Percentiles rank a stretch among this genome's conserved stretches.
Conservation (phyloP, 805 yeast species). For the Candida argentea region DNA sequence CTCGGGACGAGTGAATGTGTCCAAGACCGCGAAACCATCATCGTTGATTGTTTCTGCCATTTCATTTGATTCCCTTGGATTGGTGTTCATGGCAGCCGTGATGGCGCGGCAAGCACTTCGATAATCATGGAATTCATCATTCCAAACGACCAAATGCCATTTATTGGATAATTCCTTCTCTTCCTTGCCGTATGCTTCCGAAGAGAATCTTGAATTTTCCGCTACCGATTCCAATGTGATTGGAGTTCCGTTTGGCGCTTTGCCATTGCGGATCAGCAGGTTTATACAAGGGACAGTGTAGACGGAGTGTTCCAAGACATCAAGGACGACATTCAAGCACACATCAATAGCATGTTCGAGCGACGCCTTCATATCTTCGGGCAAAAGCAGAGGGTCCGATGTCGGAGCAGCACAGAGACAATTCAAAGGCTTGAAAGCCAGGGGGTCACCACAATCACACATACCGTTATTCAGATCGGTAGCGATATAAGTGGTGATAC, state of each 20-base stretch:
- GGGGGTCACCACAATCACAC: conserved; percentile 67
- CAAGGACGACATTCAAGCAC: conserved; percentile 33
- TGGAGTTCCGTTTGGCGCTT: conserved; percentile 10
- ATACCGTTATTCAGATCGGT: conserved; percentile 42
- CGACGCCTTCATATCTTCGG: conserved; percentile 5
- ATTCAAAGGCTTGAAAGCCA: conserved; percentile 48
- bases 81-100: conserved; percentile 18
- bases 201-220: conserved; percentile 22
- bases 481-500: conserved; percentile 44
- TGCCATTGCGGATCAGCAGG: conserved; percentile 12
- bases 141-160: conserved; percentile 57
- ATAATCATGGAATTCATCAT: conserved; percentile 64
- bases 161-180: conserved; percentile 22
- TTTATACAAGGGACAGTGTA: conserved; percentile 32
- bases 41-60: conserved; percentile 37
- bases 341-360: conserved; percentile 20
- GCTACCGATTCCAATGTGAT: conserved; percentile 19
- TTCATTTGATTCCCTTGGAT: conserved; percentile 17
- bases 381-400: neutral
- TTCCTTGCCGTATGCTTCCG: conserved; percentile 19
- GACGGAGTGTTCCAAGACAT: conserved; percentile 29
- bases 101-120: conserved; percentile 44
- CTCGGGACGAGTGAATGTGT: conserved; percentile 14
- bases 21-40: conserved; percentile 41
- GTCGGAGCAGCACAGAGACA: conserved; percentile 30